Conservation (phyloP, 2,329 filamentous ascomycete species). For the Fusarium redolens region DNA sequence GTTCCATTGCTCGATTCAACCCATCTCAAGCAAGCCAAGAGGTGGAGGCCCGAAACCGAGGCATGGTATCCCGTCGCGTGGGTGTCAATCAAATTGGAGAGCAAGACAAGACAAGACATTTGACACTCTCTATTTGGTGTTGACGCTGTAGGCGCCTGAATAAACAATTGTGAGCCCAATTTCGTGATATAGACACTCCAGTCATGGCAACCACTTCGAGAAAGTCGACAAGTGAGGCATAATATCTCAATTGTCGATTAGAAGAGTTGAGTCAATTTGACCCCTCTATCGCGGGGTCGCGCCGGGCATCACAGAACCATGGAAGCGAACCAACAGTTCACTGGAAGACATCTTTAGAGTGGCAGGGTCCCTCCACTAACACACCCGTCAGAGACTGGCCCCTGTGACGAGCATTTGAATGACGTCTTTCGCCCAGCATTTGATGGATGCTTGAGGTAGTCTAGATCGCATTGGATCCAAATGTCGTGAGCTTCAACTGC, state of each 20-base stretch:
- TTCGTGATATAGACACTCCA: constrained; percentile 19
- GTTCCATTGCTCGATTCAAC: neutral
- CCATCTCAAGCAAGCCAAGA: neutral
- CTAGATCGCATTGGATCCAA: constrained; percentile 29
- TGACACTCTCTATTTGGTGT: neutral
- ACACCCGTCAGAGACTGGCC: constrained; percentile 4
- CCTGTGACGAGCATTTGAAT: constrained; percentile 25
- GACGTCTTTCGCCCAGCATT: constrained; percentile 25
- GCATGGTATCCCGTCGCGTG: neutral
- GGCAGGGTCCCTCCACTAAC: constrained; percentile 23
- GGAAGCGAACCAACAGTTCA: constrained; percentile 20
- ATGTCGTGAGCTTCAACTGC: constrained; percentile 2
- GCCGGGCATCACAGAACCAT: neutral
- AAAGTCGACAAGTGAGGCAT: constrained; percentile 17
- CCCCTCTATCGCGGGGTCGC: constrained; percentile 34
- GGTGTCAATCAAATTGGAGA: constrained; percentile 12
- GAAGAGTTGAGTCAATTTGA: constrained; percentile 26
- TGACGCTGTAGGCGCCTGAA: constrained; percentile 17
- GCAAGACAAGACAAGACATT: constrained; percentile 22
- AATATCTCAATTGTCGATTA: constrained; percentile 22
- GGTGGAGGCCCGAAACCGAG: constrained; percentile 19
- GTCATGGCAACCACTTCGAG: neutral
- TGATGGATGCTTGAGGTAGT: constrained; percentile 11
- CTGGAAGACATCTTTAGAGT: constrained; percentile 4
- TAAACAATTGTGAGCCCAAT: neutral